Conservation (phyloP, 2,329 filamentous ascomycete species). For the Helicocarpus griseus region DNA sequence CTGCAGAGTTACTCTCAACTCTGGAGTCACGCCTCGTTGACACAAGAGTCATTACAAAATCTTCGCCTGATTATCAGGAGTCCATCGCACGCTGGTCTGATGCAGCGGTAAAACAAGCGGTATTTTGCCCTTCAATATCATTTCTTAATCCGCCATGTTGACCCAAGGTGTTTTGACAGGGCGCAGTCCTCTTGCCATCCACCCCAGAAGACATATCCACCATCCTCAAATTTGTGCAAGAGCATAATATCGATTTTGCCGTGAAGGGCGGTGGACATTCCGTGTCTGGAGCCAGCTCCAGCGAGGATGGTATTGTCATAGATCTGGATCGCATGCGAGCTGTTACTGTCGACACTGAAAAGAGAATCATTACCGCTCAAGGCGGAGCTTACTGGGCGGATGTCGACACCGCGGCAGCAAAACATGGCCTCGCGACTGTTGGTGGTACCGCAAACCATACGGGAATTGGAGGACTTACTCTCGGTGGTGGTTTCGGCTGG, state of each 20-base stretch:
- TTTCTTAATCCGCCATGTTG: not conserved
- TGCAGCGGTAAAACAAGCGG: conserved; percentile 14
- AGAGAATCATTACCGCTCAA: conserved; percentile 39
- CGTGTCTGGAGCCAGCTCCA: conserved; percentile 42
- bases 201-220: conserved; percentile 31
- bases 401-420: conserved; percentile 42
- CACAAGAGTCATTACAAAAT: conserved; percentile 11
- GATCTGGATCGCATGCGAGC: conserved; percentile 44
- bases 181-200: conserved; percentile 33
- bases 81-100: conserved; percentile 16
- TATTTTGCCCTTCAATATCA: conserved; percentile 3
- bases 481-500: conserved; percentile 52
- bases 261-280: conserved; percentile 50
- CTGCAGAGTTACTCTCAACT: conserved; percentile 13
- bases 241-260: conserved; percentile 40
- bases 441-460: conserved; percentile 56
- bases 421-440: conserved; percentile 47
- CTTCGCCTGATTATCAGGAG: conserved; percentile 12
- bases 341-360: conserved; percentile 39
- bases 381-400: conserved; percentile 47
- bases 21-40: conserved; percentile 3
- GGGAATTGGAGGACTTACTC: conserved; percentile 49
- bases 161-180: conserved; percentile 19
- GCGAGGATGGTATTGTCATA: conserved; percentile 45
- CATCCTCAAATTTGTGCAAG: conserved; percentile 35